Conservation (phyloP, 345 rosid species). For the Laguncularia racemosa region DNA sequence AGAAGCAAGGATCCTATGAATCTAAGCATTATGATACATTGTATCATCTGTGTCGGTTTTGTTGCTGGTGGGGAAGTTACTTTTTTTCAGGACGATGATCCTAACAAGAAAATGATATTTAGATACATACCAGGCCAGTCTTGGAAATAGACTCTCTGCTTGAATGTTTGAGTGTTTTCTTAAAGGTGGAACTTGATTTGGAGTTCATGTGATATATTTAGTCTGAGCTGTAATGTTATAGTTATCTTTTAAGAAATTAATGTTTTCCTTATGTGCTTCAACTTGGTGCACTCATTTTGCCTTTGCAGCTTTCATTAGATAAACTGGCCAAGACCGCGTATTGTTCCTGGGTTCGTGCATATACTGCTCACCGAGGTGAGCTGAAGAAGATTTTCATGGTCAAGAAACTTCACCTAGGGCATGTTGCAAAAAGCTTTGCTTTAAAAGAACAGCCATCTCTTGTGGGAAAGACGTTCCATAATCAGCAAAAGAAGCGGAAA, state of each 20-base stretch:
- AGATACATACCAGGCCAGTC: no score
- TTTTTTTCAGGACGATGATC: no score
- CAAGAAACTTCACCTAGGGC: conserved; percentile 93
- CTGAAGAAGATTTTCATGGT: conserved; percentile 75
- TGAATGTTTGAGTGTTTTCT: no score
- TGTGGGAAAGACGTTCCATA: conserved; percentile 65
- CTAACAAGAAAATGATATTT: no score
- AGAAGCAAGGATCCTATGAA: no score
- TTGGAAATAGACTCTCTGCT: no score
- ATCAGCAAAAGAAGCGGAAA: conserved; percentile 71
- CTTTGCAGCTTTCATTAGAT: conserved; percentile 57
- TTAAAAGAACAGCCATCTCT: conserved; percentile 84
- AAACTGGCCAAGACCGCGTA: conserved; percentile 70
- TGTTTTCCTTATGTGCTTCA: neutral
- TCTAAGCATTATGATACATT: no score
- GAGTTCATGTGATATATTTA: no score
- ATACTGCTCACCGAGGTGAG: conserved; percentile 85
- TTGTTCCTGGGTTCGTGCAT: conserved; percentile 92
- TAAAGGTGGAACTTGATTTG: no score
- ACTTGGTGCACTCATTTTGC: neutral
- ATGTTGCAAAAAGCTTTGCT: conserved; percentile 96
- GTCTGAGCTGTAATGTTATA: no score
- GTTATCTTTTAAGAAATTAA: neutral
- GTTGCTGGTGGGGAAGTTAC: no score
- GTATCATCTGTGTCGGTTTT: no score